phyloP scores from a whole-genome alignment of 192 early-diverging fungal genomes.

The Coemansia nantahalensis region DNA sequence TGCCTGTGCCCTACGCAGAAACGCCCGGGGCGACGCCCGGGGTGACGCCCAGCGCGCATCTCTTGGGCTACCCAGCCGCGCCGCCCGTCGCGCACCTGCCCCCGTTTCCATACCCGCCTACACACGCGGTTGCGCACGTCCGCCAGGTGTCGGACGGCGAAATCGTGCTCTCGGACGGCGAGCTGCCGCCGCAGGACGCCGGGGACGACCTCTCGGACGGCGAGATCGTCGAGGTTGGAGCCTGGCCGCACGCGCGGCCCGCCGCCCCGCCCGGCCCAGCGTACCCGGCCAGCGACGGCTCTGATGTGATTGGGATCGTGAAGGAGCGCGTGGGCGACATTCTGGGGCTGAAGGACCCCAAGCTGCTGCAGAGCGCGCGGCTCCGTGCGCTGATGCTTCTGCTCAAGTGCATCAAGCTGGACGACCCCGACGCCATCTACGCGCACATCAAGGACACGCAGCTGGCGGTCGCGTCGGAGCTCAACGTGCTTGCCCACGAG shows the following conservation, averaged over 20 bases:
- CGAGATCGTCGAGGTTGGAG: constrained; percentile 4
- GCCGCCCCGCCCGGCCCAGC: not conserved
- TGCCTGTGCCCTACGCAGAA: no score
- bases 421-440: constrained; percentile 20
- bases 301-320: constrained; percentile 18
- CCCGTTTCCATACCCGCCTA: no score
- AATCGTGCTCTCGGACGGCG: constrained; percentile 37
- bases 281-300: not conserved
- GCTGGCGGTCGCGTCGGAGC: constrained; percentile 18
- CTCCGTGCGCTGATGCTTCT: constrained; percentile 36
- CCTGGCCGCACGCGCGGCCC: not conserved
- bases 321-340: constrained; percentile 24
- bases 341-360: constrained; percentile 23
- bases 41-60: no score
- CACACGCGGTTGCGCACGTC: no score
- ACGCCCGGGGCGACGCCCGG: no score
- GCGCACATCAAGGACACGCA: constrained; percentile 8
- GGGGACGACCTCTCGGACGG: constrained; percentile 17
- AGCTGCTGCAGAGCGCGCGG: constrained; percentile 22
- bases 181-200: constrained; percentile 4
- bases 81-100: no score
- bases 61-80: no score
- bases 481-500: constrained; percentile 31
- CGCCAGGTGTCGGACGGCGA: no score
- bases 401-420: constrained; percentile 30